Evolutionary conservation across 371 early-diverging fungal species (phyloP).

Genomic region (Zopfochytrium polystomum): DNA sequence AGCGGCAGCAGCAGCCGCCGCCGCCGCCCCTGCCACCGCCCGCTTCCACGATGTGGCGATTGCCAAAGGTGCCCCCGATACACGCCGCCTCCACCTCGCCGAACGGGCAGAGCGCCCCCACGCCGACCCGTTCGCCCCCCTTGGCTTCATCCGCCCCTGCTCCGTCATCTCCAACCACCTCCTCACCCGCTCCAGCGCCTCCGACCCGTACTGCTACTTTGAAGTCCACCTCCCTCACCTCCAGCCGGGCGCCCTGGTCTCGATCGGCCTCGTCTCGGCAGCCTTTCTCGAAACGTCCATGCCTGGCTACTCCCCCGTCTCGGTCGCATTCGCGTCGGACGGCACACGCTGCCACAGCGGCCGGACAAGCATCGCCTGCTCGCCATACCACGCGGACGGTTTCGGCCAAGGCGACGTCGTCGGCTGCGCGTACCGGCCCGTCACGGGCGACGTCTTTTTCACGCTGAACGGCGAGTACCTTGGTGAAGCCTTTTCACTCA

Average conservation of each 20-base stretch:
- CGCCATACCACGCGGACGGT: not conserved
- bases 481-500: conserved; percentile 12
- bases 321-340: not conserved
- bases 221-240: not conserved
- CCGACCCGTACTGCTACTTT: not conserved
- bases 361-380: not conserved
- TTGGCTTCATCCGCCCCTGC: not conserved
- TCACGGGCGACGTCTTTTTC: conserved; percentile 13
- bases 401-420: conserved; percentile 2
- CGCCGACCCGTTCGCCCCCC: too few relatives aligned
- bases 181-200: too few relatives aligned
- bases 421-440: conserved; percentile 16
- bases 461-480: conserved; percentile 18
- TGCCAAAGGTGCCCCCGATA: too few relatives aligned
- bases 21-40: too few relatives aligned
- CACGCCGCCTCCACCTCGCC: too few relatives aligned
- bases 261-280: not conserved
- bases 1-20: too few relatives aligned
- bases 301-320: not conserved
- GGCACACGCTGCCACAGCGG: not conserved
- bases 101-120: too few relatives aligned
- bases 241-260: not conserved
- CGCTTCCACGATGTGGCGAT: too few relatives aligned
- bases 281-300: not conserved
- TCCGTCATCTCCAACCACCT: not conserved